Evolutionary conservation across 2,329 filamentous ascomycete species (phyloP).

Genomic region (Curvularia spicifera): DNA sequence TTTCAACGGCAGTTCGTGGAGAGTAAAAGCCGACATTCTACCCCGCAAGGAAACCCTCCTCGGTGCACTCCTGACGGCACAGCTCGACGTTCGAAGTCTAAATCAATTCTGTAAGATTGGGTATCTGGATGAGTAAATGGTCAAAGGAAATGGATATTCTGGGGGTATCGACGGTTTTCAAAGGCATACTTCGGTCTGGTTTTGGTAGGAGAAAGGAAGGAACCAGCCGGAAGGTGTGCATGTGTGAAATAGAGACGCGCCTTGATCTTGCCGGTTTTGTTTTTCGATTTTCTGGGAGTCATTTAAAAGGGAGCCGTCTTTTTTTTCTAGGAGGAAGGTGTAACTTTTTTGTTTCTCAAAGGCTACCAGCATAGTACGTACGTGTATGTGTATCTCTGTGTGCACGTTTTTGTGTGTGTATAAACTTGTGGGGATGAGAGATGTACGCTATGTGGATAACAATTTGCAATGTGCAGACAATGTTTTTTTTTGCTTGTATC

Average conservation of each 20-base stretch:
- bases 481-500: not conserved
- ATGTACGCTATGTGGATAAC: not conserved
- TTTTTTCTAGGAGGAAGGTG: too few species aligned
- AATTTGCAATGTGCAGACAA: not conserved
- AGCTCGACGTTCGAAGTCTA: conserved; percentile 53
- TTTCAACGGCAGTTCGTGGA: conserved; percentile 43
- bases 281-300: not conserved
- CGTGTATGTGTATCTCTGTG: not conserved
- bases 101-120: conserved; percentile 51
- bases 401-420: not conserved
- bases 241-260: not conserved
- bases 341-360: too few species aligned
- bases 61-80: conserved; percentile 54
- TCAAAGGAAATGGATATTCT: not conserved
- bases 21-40: conserved; percentile 51
- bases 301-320: not conserved
- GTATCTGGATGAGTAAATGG: conserved; percentile 41
- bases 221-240: too few species aligned
- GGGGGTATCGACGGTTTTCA: not conserved
- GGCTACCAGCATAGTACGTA: conserved; percentile 1
- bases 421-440: not conserved
- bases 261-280: not conserved
- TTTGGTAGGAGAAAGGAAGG: not conserved
- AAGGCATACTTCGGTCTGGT: not conserved
- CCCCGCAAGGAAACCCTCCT: conserved; percentile 55